Conservation (phyloP, 129 eudicot species). For the Tagetes erecta region DNA sequence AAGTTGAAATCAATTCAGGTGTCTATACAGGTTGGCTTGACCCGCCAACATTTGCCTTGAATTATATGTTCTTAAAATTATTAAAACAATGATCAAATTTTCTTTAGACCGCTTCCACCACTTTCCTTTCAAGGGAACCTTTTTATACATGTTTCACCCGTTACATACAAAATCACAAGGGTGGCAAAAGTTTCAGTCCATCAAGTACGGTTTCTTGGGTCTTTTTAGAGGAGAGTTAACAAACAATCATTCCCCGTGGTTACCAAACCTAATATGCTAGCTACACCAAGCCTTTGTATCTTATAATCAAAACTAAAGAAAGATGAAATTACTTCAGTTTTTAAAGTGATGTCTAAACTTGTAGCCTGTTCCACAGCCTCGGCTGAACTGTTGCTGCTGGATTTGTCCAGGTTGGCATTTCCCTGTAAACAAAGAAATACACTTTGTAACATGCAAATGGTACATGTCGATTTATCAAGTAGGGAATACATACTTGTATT, state of each 20-base stretch:
- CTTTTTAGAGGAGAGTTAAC: background rate
- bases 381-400: conserved; percentile 25
- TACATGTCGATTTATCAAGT: background rate
- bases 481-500: background rate
- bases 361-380: conserved; percentile 27
- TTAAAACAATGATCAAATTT: background rate
- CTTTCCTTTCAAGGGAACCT: background rate
- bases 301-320: background rate
- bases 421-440: conserved; percentile 44
- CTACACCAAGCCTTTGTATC: background rate
- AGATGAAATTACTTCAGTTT: conserved; percentile 34
- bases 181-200: background rate
- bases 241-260: background rate
- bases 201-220: conserved; percentile 1
- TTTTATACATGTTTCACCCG: background rate
- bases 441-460: conserved; percentile 5
- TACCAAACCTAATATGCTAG: conserved; percentile 18
- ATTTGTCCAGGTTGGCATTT: conserved; percentile 25
- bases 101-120: background rate
- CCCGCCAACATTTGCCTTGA: background rate
- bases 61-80: background rate
- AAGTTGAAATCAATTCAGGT: background rate
- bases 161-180: background rate
- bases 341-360: conserved; percentile 27
- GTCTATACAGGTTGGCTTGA: conserved; percentile 14